Percentiles rank a stretch among this genome's conserved stretches.
phyloP scores from a whole-genome alignment of 75 land plant species.

The Ceratopteris richardii region DNA sequence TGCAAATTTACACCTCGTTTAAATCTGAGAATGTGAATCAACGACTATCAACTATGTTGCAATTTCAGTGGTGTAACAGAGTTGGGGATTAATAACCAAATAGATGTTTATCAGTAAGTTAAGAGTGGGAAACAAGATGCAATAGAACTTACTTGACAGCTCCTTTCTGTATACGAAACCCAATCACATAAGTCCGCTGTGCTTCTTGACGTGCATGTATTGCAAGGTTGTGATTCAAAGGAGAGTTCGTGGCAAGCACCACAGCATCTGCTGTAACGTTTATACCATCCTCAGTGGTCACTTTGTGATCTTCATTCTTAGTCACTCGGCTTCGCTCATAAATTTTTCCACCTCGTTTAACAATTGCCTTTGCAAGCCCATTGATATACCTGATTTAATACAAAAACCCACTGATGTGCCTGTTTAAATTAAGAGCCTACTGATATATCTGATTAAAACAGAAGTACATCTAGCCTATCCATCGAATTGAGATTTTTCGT shows the following conservation, averaged over 20 bases:
- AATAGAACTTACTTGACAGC: constrained; percentile 25
- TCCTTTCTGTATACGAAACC: constrained; percentile 31
- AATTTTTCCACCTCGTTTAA: constrained; percentile 26
- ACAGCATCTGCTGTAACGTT: constrained; percentile 22
- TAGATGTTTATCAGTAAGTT: no score
- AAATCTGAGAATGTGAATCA: no score
- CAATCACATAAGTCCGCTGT: constrained; percentile 23
- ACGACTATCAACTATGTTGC: no score
- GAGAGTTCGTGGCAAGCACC: constrained; percentile 33
- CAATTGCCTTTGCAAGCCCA: constrained; percentile 33
- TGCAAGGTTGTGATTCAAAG: constrained; percentile 31
- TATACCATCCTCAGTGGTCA: constrained; percentile 21
- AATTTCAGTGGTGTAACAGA: no score
- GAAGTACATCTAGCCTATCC: no score
- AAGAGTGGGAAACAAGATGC: no score
- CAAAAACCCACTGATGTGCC: neutral
- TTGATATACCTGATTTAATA: constrained; percentile 24
- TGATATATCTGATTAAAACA: no score
- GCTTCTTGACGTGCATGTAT: constrained; percentile 31
- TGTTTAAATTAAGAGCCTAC: no score
- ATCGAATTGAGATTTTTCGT: no score
- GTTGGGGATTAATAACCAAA: no score
- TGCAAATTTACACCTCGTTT: no score
- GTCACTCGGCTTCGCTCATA: constrained; percentile 19
- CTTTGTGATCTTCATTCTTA: constrained; percentile 16